Percentiles rank a stretch among this genome's conserved stretches.
These are phyloP conservation scores for Fusarium pseudocircinatum DNA, from an alignment of 2,329 filamentous ascomycete species.

Conservation along the genomic window DNA sequence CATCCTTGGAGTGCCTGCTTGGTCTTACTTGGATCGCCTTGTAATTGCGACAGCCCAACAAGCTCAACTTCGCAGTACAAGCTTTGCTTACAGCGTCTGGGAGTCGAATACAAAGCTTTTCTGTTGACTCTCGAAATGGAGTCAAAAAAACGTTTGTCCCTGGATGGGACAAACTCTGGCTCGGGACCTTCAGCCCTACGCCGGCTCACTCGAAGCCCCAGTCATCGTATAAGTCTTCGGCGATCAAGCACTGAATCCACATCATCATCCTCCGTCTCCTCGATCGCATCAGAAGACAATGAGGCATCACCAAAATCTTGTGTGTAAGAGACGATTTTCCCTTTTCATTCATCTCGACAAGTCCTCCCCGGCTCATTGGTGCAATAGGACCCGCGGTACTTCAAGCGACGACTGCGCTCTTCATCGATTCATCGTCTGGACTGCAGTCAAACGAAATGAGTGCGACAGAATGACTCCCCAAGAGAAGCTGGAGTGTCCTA, in stretches of 20 bases:
- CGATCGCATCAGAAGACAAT: slow-evolving; percentile 39
- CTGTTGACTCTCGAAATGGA: slow-evolving; percentile 41
- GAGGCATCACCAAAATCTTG: slow-evolving; percentile 42
- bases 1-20: neutral
- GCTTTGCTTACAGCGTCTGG: neutral
- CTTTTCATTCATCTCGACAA: neutral
- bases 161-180: slow-evolving; percentile 42
- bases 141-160: slow-evolving; percentile 44
- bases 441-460: slow-evolving; percentile 63
- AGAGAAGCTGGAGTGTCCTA: slow-evolving; percentile 62
- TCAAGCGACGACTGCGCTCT: slow-evolving; percentile 61
- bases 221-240: slow-evolving; percentile 46
- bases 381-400: slow-evolving; percentile 55
- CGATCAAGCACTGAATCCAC: slow-evolving; percentile 46
- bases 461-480: slow-evolving; percentile 57
- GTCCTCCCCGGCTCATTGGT: slow-evolving; percentile 23
- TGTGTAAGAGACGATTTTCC: slow-evolving; percentile 46
- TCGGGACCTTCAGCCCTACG: slow-evolving; percentile 47
- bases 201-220: slow-evolving; percentile 45
- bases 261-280: slow-evolving; percentile 40
- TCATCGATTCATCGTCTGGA: slow-evolving; percentile 66
- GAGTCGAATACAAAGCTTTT: neutral
- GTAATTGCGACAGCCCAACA: neutral
- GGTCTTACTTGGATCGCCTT: neutral
- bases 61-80: neutral